Evolutionary conservation across 2,329 filamentous ascomycete genomes (phyloP), one percentile per base, ranked within the genome.

Genomic region (Aschersonia sp.): DNA sequence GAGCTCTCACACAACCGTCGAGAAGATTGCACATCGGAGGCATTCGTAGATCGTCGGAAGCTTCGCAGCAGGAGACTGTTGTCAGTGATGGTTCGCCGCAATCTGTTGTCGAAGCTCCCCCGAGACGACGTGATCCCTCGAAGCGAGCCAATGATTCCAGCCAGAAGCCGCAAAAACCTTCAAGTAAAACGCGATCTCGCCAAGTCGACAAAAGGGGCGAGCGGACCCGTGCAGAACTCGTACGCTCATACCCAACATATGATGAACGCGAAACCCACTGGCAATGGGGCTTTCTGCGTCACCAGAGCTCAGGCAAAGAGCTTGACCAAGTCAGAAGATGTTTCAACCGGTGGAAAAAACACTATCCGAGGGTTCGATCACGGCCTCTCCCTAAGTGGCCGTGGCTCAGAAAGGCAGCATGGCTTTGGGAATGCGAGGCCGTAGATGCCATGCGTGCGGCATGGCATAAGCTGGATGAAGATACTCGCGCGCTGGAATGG

Each of bases 211-310:
- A 20, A 20, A 20, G 20, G 20, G 20, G 20, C 20, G 20, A 20
- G 20, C 20, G 20, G 20, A 20, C 20, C 20, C 20, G 20, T 20
- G 20, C 20, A 20, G 20, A 20, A 20, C 20, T 20, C 20, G 20
- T 20, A 20, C 20, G 20, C 20, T 20, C 20, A 2, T 20, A 20
- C 20, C 20, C 20, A 20, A 20, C 20, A 20, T 20, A 20, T 20
- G 20, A 20, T 20, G 20, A 20, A 4, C 35, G 35, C 35, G 35
- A 38, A 12, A 12, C 7, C 7, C 7, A 4, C 3, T 12, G 12
- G 1, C 61, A 65, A 56, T 65, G 62, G 62, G 61, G 61, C 4
- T 59, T 58, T 28, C 30, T 64, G 12, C 58, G 61, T 2, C 59
- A 61, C 44, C 57, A 58, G 40, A 49, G 55, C 28, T 47, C 56